Base-by-base conservation (phyloP, 257 asterid species). In the Nicotiana paniculata region DNA sequence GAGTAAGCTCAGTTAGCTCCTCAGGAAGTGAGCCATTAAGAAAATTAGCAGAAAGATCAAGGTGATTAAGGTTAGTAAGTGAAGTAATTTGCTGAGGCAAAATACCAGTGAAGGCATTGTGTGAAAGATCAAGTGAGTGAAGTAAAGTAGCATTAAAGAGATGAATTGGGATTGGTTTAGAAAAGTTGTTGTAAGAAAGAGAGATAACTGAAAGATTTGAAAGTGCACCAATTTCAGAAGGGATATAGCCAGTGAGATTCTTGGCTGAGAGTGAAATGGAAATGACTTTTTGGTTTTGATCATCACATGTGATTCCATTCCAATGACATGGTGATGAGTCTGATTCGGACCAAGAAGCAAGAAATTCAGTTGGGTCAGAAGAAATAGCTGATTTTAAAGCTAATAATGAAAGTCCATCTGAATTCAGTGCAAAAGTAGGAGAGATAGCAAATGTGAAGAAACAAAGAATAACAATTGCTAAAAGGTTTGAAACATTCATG, bases 311-410 rank as follows among this genome's bases (percentile, higher is more conserved):
- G 86, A 96, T 90, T 67, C 99, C 97, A 46, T 24, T 85, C 99
- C 99, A 96, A 9, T 65, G 84, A 88, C 99, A 96, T 12, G 99
- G 97, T n/a, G 90, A 88, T 26, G 89, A 77, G 66, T 91, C 97
- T 37, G 87, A 81, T 18, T 92, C 97, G 12, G 90, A 81, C 99
- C 99, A 96, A 6, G 91, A 86, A n/a, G 85, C 26, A 0, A 96
- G 98, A 39, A 90, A 91, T 77, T 83, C 77, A n/a, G 85, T 82
- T 82, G 98, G 97, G 78, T 94, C 99, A 28, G 78, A 11, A 9
- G 84, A n/a, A 72, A 94, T 90, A 84, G 99, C 93, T 48, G 97
- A 88, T 92, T 93, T 94, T 26, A 96, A 97, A 37, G 98, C 98
- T 81, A 96, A 85, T 58, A 94, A 95, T 4, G 98, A 94, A 18